Conservation (phyloP, 1,284 basidiomycete genomes). For the Sporisorium sorghi region DNA sequence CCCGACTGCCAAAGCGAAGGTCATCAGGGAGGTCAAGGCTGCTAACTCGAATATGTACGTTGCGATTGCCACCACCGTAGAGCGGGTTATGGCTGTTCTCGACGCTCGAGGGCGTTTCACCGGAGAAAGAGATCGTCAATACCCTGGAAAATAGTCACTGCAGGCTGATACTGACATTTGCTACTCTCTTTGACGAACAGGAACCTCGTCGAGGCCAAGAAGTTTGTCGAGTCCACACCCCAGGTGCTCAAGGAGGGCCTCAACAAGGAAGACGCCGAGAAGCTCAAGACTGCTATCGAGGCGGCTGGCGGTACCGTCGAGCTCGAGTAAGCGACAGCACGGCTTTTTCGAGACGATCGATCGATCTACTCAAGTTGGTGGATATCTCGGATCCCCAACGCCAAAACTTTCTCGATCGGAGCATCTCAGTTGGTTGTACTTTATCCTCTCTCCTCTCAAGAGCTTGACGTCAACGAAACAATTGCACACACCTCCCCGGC, state of each 20-base stretch:
- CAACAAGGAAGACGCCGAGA: slow-evolving; percentile 97
- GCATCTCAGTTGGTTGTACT: too few relatives aligned
- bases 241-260: slow-evolving; percentile 95
- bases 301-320: slow-evolving; percentile 87
- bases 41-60: slow-evolving; percentile 63
- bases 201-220: slow-evolving; percentile 82
- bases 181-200: slow-evolving; percentile 12
- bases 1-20: slow-evolving; percentile 81
- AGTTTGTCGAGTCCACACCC: slow-evolving; percentile 96
- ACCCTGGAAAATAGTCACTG: too few relatives aligned
- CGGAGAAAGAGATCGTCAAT: too few relatives aligned
- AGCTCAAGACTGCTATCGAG: slow-evolving; percentile 90
- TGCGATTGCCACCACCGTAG: not conserved
- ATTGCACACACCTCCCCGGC: too few relatives aligned
- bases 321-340: slow-evolving; percentile 66
- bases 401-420: too few relatives aligned
- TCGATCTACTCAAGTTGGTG: too few relatives aligned
- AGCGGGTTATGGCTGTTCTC: too few relatives aligned
- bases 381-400: too few relatives aligned
- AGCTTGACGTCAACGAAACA: too few relatives aligned
- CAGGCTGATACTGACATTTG: not conserved
- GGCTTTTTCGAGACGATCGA: too few relatives aligned
- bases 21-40: slow-evolving; percentile 97
- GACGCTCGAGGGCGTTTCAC: too few relatives aligned
- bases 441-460: too few relatives aligned